Percentiles rank a stretch among this genome's conserved stretches.
Conservation (phyloP, 306 rosid species). For the Lupinus albus region DNA sequence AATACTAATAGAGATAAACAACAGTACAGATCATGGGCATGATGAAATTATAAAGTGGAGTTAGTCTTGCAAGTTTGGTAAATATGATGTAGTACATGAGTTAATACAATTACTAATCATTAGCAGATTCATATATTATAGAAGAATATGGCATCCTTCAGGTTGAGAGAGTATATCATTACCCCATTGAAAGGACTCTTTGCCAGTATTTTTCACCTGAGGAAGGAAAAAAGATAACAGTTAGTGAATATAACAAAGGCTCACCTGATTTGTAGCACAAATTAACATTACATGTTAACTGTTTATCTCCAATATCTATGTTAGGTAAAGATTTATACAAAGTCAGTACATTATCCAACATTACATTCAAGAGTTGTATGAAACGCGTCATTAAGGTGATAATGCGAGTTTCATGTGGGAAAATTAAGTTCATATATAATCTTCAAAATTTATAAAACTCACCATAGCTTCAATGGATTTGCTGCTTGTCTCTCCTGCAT, state of each 20-base stretch:
- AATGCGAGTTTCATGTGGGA: neutral
- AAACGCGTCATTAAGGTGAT: constrained; percentile 5
- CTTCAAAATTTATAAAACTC: constrained; percentile 40
- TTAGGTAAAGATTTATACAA: too few species aligned
- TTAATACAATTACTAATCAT: neutral
- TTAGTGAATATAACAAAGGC: neutral
- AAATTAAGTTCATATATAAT: neutral
- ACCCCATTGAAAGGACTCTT: constrained; percentile 93
- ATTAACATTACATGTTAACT: constrained; percentile 12
- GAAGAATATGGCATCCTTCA: neutral
- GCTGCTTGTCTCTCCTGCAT: constrained; percentile 72
- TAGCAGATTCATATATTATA: constrained; percentile 2
- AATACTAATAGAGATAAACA: neutral
- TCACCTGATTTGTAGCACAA: neutral
- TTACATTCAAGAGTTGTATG: too few species aligned
- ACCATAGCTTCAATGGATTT: constrained; percentile 87
- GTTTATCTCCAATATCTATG: too few species aligned
- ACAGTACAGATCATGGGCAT: neutral
- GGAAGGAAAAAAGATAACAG: neutral
- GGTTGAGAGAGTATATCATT: constrained; percentile 23
- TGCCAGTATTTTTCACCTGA: constrained; percentile 80
- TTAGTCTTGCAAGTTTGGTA: constrained; percentile 3
- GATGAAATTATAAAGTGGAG: neutral
- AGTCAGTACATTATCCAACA: too few species aligned
- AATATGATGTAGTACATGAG: neutral